Evolutionary conservation across 2,329 filamentous ascomycete genomes (phyloP), one percentile per base, ranked within the genome.

Genomic region (Aspergillus piperis): DNA sequence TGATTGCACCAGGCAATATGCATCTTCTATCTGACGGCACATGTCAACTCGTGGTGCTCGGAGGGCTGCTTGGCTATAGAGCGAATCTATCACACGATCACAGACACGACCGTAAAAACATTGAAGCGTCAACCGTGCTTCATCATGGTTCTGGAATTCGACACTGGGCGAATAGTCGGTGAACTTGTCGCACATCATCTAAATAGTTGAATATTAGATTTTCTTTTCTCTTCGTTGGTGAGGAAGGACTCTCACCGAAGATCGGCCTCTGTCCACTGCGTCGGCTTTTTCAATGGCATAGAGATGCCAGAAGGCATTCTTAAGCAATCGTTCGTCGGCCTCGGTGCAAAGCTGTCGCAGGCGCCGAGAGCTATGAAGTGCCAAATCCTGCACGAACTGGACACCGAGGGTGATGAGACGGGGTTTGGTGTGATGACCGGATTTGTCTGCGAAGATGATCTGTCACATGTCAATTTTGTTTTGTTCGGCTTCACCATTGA

Each of bases 371-470:
- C 44, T 48, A 8, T 48, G 44, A 19, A 48, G 44, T n/a, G 19
- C 44, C 44, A 48, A 13, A 21, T 17, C 44, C 19, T 48, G 44
- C 44, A 25, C 7, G 21, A 10, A 25, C n/a, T 48, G 44, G n/a
- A 48, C 44, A 15, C n/a, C 44, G 3, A 48, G 8, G 13, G 2
- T 48, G 6, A 48, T 1, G 6, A 48, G 44, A 8, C 44, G 44
- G 44, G 23, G 5, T 25, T 15, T 48, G 44, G 19, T 25, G 19
- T 2, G 8, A 13, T 48, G 44, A 21, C 10, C 21, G 21, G 21
- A 48, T 10, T 23, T 48, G 44, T 48, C 44, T 10, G 44, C 44
- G 19, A 48, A 48, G 44, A 25, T 48, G 8, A 21, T 25, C 44
- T 48, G 19, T 11, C 2, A 36, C 10, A 2, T 4, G 11, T 36